Conservation (phyloP, 1,284 basidiomycete species). For the Tausonia pullulans region DNA sequence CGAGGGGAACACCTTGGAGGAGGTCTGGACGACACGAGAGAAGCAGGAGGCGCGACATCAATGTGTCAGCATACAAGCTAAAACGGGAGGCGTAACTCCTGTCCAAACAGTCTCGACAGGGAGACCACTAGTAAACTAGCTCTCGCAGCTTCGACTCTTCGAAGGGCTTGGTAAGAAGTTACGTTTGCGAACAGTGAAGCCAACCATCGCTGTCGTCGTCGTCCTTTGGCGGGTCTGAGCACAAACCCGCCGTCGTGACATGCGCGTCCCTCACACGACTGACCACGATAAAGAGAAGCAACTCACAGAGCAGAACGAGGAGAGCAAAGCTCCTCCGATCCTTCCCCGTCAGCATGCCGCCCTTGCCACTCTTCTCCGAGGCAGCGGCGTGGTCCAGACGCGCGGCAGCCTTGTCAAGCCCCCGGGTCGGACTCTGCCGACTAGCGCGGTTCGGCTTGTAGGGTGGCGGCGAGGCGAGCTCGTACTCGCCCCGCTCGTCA, state of each 20-base stretch:
- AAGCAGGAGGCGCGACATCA: slow-evolving; percentile 19
- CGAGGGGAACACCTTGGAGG: slow-evolving; percentile 90
- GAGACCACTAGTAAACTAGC: not conserved
- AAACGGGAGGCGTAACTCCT: not conserved
- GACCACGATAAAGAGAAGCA: not conserved
- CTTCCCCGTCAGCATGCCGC: slow-evolving; percentile 29
- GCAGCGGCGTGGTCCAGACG: not conserved
- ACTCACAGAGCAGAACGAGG: slow-evolving; percentile 78
- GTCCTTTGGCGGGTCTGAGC: too few species aligned
- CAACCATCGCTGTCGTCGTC: too few species aligned
- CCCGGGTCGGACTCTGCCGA: not conserved
- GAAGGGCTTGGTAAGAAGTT: too few species aligned
- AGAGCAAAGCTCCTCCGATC: slow-evolving; percentile 80
- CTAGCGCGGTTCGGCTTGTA: not conserved
- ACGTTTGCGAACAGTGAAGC: too few species aligned
- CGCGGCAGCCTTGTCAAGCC: not conserved
- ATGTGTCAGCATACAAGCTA: not conserved
- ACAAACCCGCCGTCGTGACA: too few species aligned
- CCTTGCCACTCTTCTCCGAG: not conserved
- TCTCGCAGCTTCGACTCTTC: too few species aligned
- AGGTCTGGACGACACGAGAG: slow-evolving; percentile 45
- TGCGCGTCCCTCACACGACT: too few species aligned
- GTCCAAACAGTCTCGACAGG: slow-evolving; percentile 1
- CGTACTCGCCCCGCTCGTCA: not conserved
- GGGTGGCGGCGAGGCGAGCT: not conserved